Percentiles rank a stretch among this genome's conserved stretches.
These are phyloP conservation scores for Hymenoscyphus salicellus DNA, from an alignment of 2,329 filamentous ascomycete species.

Conservation along the genomic window DNA sequence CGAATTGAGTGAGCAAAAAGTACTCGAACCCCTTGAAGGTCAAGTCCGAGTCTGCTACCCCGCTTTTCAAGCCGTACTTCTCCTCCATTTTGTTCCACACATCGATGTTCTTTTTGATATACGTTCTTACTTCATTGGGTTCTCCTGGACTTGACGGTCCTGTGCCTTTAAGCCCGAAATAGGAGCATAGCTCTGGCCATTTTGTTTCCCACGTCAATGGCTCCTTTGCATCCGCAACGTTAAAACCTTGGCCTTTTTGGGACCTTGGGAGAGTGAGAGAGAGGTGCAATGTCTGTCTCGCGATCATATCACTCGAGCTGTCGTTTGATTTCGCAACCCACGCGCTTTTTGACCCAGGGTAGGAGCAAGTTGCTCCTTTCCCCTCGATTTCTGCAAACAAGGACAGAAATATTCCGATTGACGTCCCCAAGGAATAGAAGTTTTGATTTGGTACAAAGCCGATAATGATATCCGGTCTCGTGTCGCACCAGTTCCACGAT, in stretches of 20 bases:
- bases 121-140: slow-evolving; percentile 36
- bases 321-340: slow-evolving; percentile 41
- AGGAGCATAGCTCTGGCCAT: slow-evolving; percentile 45
- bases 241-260: slow-evolving; percentile 40
- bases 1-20: slow-evolving; percentile 43
- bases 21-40: slow-evolving; percentile 42
- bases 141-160: slow-evolving; percentile 29
- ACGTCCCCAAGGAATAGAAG: slow-evolving; percentile 40
- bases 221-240: slow-evolving; percentile 41
- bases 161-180: slow-evolving; percentile 45
- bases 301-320: slow-evolving; percentile 41
- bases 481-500: slow-evolving; percentile 42
- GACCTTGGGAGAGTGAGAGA: slow-evolving; percentile 41
- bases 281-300: slow-evolving; percentile 42
- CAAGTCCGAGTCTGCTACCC: slow-evolving; percentile 39
- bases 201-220: slow-evolving; percentile 41
- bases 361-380: slow-evolving; percentile 39
- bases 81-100: slow-evolving; percentile 36
- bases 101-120: slow-evolving; percentile 36
- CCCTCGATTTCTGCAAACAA: slow-evolving; percentile 40
- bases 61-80: slow-evolving; percentile 39
- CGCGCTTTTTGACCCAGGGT: slow-evolving; percentile 39
- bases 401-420: slow-evolving; percentile 40
- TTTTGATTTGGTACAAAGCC: slow-evolving; percentile 43
- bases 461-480: slow-evolving; percentile 42